Evolutionary conservation across 2,329 filamentous ascomycete species (phyloP).

Genomic region (Fusarium coicis): DNA sequence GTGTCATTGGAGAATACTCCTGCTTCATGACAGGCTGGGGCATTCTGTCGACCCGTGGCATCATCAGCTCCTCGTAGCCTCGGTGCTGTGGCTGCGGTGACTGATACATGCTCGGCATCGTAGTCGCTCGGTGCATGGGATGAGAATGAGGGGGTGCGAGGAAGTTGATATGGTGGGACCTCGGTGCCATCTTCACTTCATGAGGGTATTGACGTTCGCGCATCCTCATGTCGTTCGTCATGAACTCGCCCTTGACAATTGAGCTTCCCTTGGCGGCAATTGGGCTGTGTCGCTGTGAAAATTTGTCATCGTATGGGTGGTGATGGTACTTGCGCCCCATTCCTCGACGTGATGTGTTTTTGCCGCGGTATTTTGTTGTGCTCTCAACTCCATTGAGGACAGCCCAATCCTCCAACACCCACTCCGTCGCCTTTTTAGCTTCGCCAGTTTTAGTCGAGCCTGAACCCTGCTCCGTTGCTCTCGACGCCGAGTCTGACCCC

Average conservation of each 20-base stretch:
- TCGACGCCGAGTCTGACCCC: slow-evolving; percentile 41
- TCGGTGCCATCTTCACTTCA: slow-evolving; percentile 34
- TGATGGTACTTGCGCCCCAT: slow-evolving; percentile 25
- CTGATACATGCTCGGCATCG: slow-evolving; percentile 38
- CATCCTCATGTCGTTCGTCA: slow-evolving; percentile 44
- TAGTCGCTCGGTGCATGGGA: slow-evolving; percentile 32
- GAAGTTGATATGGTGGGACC: slow-evolving; percentile 29
- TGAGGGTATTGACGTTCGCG: slow-evolving; percentile 40
- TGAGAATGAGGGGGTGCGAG: slow-evolving; percentile 16
- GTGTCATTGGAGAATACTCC: slow-evolving; percentile 39
- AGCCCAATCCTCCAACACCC: slow-evolving; percentile 79
- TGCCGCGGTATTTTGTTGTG: slow-evolving; percentile 81
- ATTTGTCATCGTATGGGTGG: slow-evolving; percentile 27
- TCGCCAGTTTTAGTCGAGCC: slow-evolving; percentile 42
- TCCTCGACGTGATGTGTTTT: slow-evolving; percentile 46
- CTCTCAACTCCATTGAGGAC: slow-evolving; percentile 79
- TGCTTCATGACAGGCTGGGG: slow-evolving; percentile 34
- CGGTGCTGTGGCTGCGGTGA: slow-evolving; percentile 30
- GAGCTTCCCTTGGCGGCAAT: slow-evolving; percentile 47
- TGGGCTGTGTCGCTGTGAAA: slow-evolving; percentile 38
- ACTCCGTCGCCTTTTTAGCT: slow-evolving; percentile 76
- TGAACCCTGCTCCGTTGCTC: slow-evolving; percentile 7
- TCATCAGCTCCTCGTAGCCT: slow-evolving; percentile 35
- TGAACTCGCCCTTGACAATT: slow-evolving; percentile 49
- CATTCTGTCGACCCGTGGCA: slow-evolving; percentile 37